Evolutionary conservation across 1,139 yeast species (phyloP).

Genomic region (Arxiozyma slooffiae): DNA sequence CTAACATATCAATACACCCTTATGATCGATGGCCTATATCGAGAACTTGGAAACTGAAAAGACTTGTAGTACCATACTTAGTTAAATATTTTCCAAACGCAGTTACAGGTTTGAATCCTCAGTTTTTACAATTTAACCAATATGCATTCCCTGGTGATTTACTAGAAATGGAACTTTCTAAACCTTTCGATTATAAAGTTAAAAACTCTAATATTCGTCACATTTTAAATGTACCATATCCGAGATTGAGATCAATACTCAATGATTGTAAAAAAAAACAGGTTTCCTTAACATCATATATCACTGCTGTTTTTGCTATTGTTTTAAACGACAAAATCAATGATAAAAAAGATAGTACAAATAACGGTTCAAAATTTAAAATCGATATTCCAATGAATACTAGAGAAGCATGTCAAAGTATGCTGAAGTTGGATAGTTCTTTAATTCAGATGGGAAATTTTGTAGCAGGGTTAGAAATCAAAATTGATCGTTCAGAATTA

Average conservation of each 20-base stretch:
- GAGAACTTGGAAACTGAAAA: constrained; percentile 12
- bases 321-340: constrained; percentile 7
- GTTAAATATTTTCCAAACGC: constrained; percentile 10
- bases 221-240: constrained; percentile 11
- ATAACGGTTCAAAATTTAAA: constrained; percentile 14
- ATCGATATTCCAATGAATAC: constrained; percentile 25
- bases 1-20: constrained; percentile 9
- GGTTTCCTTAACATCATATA: constrained; percentile 21
- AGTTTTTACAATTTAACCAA: constrained; percentile 13
- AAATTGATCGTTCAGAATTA: constrained; percentile 5
- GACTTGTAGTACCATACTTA: constrained; percentile 9
- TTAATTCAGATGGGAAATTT: constrained; percentile 19
- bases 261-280: constrained; percentile 15
- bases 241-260: constrained; percentile 10
- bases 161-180: constrained; percentile 1
- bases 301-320: constrained; percentile 14
- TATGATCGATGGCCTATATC: constrained; percentile 17
- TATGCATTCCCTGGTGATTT: constrained; percentile 16
- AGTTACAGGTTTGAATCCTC: constrained; percentile 6
- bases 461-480: constrained; percentile 14
- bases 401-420: constrained; percentile 11
- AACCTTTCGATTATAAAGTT: constrained; percentile 6
- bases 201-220: constrained; percentile 18
- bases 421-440: constrained; percentile 7
- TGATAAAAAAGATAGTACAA: constrained; percentile 2